These are phyloP conservation scores for Didymella segeticola DNA, from an alignment of 2,329 filamentous ascomycete species.

Conservation along the genomic window DNA sequence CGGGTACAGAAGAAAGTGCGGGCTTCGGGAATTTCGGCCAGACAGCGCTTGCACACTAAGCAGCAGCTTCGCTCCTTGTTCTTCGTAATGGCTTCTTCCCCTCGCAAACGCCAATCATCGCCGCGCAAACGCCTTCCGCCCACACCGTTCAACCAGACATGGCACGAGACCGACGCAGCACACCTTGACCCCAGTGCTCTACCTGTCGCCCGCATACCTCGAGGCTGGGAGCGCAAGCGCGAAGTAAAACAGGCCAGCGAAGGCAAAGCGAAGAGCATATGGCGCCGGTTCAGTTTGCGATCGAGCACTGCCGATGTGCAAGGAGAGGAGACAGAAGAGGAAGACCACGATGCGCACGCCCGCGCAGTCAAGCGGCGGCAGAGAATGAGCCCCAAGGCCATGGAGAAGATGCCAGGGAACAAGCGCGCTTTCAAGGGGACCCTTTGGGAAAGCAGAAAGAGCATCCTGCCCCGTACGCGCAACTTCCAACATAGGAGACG, in stretches of 20 bases:
- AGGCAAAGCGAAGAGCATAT: slow-evolving; percentile 54
- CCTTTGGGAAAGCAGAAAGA: slow-evolving; percentile 47
- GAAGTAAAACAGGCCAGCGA: slow-evolving; percentile 48
- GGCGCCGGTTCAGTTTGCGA: slow-evolving; percentile 52
- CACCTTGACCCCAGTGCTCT: slow-evolving; percentile 52
- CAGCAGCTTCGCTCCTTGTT: slow-evolving; percentile 13
- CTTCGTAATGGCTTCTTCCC: slow-evolving; percentile 38
- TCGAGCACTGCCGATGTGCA: slow-evolving; percentile 30
- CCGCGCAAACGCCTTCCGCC: slow-evolving; percentile 38
- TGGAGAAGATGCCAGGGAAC: slow-evolving; percentile 38
- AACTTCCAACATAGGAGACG: background rate
- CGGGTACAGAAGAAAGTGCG: background rate
- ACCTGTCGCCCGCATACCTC: slow-evolving; percentile 51
- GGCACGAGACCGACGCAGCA: slow-evolving; percentile 52
- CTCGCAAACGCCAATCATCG: slow-evolving; percentile 37
- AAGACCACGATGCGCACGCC: slow-evolving; percentile 42
- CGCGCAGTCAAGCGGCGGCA: slow-evolving; percentile 56
- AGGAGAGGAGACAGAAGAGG: slow-evolving; percentile 28
- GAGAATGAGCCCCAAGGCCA: slow-evolving; percentile 44
- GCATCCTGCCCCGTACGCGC: slow-evolving; percentile 43
- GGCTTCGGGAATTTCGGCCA: background rate
- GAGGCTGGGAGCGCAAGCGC: slow-evolving; percentile 58
- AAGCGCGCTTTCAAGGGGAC: slow-evolving; percentile 45
- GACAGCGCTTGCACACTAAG: slow-evolving; percentile 20
- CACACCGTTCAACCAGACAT: slow-evolving; percentile 45